These are phyloP conservation scores for Lactuca sativa DNA, from an alignment of 129 eudicot genomes.

Conservation along the genomic window DNA sequence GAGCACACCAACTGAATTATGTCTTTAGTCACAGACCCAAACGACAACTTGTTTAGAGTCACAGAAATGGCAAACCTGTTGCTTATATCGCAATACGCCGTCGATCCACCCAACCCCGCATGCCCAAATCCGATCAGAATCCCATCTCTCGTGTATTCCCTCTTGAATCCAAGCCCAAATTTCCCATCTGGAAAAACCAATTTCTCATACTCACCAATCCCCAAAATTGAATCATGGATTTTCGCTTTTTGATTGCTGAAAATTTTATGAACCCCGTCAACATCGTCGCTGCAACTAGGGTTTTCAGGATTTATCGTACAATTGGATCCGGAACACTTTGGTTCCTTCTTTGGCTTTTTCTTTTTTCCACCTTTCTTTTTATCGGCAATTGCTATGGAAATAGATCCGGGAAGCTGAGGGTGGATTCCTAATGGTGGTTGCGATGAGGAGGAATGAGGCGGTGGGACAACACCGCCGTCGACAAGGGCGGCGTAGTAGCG, in stretches of 20 bases:
- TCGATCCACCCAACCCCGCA: constrained; percentile 91
- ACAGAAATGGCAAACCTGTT: constrained; percentile 79
- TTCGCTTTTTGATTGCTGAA: constrained; percentile 42
- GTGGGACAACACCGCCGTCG: constrained; percentile 64
- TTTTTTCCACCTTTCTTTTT: constrained; percentile 32
- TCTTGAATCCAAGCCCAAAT: constrained; percentile 85
- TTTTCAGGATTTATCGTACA: not conserved
- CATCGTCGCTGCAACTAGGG: not conserved
- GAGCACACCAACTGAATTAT: constrained; percentile 75
- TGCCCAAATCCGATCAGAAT: constrained; percentile 81
- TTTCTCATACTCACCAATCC: constrained; percentile 70
- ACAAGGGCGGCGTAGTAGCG: constrained; percentile 86
- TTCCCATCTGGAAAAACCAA: constrained; percentile 53
- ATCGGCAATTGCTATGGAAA: constrained; percentile 22
- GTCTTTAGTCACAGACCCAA: constrained; percentile 75
- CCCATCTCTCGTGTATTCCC: constrained; percentile 60
- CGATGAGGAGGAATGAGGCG: constrained; percentile 63
- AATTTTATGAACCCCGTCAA: constrained; percentile 22
- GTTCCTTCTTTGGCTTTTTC: constrained; percentile 26
- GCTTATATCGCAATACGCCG: constrained; percentile 67
- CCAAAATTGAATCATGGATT: constrained; percentile 75
- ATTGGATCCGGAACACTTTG: not conserved
- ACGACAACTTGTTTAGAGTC: constrained; percentile 78
- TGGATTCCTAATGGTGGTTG: constrained; percentile 73
- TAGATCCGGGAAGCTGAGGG: constrained; percentile 69